Base-by-base conservation (phyloP, 176 grass and related monocot species). In the Olyra latifolia region DNA sequence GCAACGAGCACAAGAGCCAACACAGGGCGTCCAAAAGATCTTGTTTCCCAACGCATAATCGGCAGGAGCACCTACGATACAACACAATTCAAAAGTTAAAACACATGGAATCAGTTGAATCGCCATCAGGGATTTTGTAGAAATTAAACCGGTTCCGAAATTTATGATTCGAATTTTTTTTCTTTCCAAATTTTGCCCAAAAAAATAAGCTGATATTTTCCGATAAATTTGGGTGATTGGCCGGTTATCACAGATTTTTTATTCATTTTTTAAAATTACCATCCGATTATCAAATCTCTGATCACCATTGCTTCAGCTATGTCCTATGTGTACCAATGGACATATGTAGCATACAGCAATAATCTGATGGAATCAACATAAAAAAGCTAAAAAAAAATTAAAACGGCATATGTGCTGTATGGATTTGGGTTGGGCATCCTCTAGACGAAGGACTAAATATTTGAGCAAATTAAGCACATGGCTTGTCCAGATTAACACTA, bases 41-140 rank as follows among this genome's bases (percentile, higher is more conserved):
- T 93, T 62, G 96, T 88, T 83, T 99, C 96, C 96, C 96, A 99
- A 82, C 60, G 74, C 83, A 99, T 95, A 17, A 99, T 91, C 44
- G 96, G 96, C 74, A 99, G 42, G 32, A 99, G 76, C 16, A 95
- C 86, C 96, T 99, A 77, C 71, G 85, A 16, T 94, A 72, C 66
- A 90, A 41, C 38, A 49, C n/a, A 16, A 66, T 9, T 7, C 9
- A 88, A 43, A 76, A 66, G 10, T 60, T 24, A 68, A 29, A 60
- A 20, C 14, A 45, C 24, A 73, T 15, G 15, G n/a, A 14, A 58
- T 58, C 49, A 30, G 29, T 16, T 10, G 5, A 28, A 27, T 29
- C 1, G 28, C 1, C 16, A 39, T 35, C 32, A 4, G 2, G 2
- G 32, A 4, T 35, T 35, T 35, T 35, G 2, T 35, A 35, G 32